Evolutionary conservation across 2,329 filamentous ascomycete genomes (phyloP).

Genomic region (Penicillium corylophilum): DNA sequence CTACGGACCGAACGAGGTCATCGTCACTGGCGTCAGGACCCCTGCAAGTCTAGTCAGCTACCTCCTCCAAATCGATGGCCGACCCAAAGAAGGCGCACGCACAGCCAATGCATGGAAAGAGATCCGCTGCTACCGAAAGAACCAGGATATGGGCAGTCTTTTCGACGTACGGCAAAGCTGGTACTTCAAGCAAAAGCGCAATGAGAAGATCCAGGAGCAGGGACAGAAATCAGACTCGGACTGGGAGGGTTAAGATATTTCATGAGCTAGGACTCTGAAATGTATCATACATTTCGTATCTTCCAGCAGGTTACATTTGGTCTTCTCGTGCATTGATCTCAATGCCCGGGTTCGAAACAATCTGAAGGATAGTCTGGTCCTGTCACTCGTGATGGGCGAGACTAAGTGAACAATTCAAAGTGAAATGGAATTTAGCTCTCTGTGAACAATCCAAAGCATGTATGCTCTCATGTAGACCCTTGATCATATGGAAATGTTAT

Average conservation of each 20-base stretch:
- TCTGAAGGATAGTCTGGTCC: no score
- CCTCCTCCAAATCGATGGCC: constrained; percentile 44
- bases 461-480: neutral
- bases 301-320: neutral
- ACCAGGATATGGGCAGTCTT: constrained; percentile 48
- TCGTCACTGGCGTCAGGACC: constrained; percentile 29
- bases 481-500: neutral
- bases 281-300: neutral
- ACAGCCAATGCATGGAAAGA: constrained; percentile 46
- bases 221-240: neutral
- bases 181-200: constrained; percentile 27
- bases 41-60: constrained; percentile 32
- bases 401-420: no score
- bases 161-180: constrained; percentile 46
- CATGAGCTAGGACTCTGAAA: neutral
- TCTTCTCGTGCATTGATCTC: neutral
- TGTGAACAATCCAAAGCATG: neutral
- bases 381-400: no score
- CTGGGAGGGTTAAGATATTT: neutral
- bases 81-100: constrained; percentile 27
- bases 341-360: neutral
- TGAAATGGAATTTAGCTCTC: neutral
- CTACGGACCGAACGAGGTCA: constrained; percentile 19
- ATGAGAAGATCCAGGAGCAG: neutral
- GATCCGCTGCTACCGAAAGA: constrained; percentile 43